phyloP scores from a whole-genome alignment of 2,329 filamentous ascomycete genomes.

The Phoma sp. region DNA sequence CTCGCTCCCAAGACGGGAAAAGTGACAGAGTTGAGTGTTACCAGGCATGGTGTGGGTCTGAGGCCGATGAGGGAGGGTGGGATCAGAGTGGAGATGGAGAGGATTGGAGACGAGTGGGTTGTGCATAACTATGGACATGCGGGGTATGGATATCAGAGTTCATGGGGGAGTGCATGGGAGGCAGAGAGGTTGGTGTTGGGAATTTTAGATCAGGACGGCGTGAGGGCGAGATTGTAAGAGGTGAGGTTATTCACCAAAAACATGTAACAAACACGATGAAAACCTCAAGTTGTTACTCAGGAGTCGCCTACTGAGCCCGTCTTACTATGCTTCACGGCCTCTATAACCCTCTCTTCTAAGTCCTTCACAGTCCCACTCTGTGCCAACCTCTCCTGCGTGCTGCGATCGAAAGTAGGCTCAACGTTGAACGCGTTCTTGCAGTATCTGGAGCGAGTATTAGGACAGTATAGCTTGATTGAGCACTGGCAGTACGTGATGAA shows the following conservation, averaged over 20 bases:
- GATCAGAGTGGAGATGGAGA: conserved; percentile 76
- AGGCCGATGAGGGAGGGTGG: conserved; percentile 77
- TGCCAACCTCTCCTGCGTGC: conserved; percentile 9
- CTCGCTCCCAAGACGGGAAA: conserved; percentile 64
- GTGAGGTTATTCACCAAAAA: neutral
- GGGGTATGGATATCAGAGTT: conserved; percentile 73
- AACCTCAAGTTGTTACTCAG: neutral
- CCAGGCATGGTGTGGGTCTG: conserved; percentile 83
- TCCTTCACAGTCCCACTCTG: conserved; percentile 7
- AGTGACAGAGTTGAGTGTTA: conserved; percentile 74
- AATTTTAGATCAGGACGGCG: conserved; percentile 23
- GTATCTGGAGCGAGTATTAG: conserved; percentile 1
- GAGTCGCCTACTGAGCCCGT: conserved; percentile 2
- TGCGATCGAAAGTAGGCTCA: conserved; percentile 3
- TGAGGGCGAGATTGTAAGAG: conserved; percentile 17
- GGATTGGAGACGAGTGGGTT: conserved; percentile 66
- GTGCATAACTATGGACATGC: conserved; percentile 84
- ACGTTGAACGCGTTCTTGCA: conserved; percentile 13
- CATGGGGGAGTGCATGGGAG: conserved; percentile 52
- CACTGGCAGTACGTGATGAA: conserved; percentile 5
- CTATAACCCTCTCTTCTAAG: conserved; percentile 5
- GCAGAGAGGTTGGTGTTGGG: conserved; percentile 49
- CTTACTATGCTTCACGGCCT: conserved; percentile 2
- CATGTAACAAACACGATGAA: neutral
- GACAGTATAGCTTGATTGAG: neutral